Conservation (phyloP, 768 basidiomycete species). For the Tylopilus sp. region DNA sequence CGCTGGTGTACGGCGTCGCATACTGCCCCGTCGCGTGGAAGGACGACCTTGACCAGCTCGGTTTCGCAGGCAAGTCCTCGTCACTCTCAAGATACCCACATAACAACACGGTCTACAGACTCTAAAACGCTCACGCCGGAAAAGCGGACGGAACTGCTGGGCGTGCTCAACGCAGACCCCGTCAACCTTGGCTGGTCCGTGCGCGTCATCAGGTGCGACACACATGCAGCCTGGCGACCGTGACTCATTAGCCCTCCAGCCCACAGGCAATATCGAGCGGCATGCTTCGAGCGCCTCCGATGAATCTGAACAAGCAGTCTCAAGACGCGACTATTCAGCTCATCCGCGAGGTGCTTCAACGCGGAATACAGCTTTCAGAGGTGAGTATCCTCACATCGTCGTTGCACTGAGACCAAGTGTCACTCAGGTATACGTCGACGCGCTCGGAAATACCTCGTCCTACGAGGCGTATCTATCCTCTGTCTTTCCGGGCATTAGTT, state of each 20-base stretch:
- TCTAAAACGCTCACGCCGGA: conserved; percentile 86
- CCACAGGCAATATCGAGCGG: conserved; percentile 89
- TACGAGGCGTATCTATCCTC: conserved; percentile 83
- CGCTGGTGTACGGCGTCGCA: conserved; percentile 93
- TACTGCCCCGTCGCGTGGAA: conserved; percentile 84
- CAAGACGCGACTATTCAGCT: conserved; percentile 88
- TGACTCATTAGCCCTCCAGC: conserved; percentile 37
- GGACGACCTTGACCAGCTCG: conserved; percentile 69
- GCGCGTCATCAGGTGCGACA: conserved; percentile 59
- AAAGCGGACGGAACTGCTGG: conserved; percentile 60
- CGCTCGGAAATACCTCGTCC: conserved; percentile 80
- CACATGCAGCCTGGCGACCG: neutral
- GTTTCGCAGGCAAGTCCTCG: conserved; percentile 75
- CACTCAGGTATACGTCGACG: conserved; percentile 88
- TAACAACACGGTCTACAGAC: conserved; percentile 48
- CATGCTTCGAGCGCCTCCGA: conserved; percentile 83
- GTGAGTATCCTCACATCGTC: conserved; percentile 35
- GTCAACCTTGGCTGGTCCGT: conserved; percentile 79
- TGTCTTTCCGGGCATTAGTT: conserved; percentile 77
- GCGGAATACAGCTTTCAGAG: conserved; percentile 76
- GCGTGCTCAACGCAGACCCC: conserved; percentile 66
- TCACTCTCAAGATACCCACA: neutral
- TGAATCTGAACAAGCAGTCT: conserved; percentile 84
- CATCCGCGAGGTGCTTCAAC: conserved; percentile 80
- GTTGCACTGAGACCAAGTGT: neutral